A percentile compares a stretch with the other conserved stretches of the same genome.
Evolutionary conservation across 495 filamentous ascomycete genomes (phyloP).

Genomic region (Pyrenula massariospora): DNA sequence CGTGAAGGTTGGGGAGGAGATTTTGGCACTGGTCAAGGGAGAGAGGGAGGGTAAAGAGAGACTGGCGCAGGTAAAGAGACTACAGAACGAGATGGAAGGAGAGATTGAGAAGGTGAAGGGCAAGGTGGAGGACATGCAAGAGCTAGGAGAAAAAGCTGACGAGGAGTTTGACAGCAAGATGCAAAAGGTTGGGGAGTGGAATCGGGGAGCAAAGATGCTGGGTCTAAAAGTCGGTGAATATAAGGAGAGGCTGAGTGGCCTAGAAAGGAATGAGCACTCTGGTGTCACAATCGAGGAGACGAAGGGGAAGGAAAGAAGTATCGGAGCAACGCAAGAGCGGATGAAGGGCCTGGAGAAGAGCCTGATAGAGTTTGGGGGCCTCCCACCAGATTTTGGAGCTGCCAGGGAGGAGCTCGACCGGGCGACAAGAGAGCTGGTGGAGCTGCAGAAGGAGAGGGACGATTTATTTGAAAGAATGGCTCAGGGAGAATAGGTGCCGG

Average conservation of each 20-base stretch:
- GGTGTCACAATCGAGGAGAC: conserved; percentile 40
- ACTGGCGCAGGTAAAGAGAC: conserved; percentile 43
- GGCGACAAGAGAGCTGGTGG: conserved; percentile 46
- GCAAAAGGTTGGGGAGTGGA: conserved; percentile 49
- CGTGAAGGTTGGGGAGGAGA: conserved; percentile 24
- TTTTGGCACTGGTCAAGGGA: conserved; percentile 30
- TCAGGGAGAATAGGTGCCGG: not conserved
- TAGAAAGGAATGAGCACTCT: conserved; percentile 22
- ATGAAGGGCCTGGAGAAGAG: conserved; percentile 36
- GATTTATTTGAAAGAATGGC: conserved; percentile 51
- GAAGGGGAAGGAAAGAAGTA: conserved; percentile 33
- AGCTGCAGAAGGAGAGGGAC: conserved; percentile 48
- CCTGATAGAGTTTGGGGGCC: conserved; percentile 48
- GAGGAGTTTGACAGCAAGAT: conserved; percentile 19
- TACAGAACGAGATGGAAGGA: conserved; percentile 30
- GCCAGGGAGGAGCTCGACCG: conserved; percentile 55
- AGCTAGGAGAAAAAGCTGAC: conserved; percentile 35
- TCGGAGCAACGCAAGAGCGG: conserved; percentile 36
- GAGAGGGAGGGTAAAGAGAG: conserved; percentile 27
- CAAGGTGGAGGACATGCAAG: conserved; percentile 28
- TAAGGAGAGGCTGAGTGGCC: conserved; percentile 30
- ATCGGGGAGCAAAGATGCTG: conserved; percentile 46
- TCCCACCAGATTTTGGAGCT: conserved; percentile 57
- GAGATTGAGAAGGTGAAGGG: conserved; percentile 24
- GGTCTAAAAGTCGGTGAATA: conserved; percentile 47